Percentiles rank a stretch among this genome's conserved stretches.
Conservation (phyloP, 768 basidiomycete species). For the Russula dissimulans region DNA sequence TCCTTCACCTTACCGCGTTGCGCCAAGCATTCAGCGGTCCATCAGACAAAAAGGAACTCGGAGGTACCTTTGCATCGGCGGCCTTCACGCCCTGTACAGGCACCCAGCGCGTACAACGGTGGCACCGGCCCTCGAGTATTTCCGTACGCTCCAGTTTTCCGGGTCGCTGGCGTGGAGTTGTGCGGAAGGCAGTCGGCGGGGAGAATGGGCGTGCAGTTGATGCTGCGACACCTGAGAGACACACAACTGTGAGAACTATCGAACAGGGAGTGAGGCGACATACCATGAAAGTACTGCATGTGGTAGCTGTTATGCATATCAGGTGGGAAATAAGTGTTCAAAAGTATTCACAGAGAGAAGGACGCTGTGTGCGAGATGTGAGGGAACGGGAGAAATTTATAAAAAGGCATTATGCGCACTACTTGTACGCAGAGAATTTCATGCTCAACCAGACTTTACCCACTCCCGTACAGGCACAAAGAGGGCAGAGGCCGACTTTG, state of each 20-base stretch:
- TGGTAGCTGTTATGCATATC: slow-evolving; percentile 47
- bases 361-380: slow-evolving; percentile 1
- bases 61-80: slow-evolving; percentile 55
- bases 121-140: slow-evolving; percentile 67
- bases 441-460: slow-evolving; percentile 64
- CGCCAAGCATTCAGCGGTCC: background rate
- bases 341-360: background rate
- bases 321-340: background rate
- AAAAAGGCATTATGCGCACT: slow-evolving; percentile 31
- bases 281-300: slow-evolving; percentile 75
- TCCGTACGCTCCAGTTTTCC: slow-evolving; percentile 50
- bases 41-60: background rate
- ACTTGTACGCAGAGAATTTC: slow-evolving; percentile 82
- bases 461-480: slow-evolving; percentile 65
- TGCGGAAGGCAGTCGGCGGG: slow-evolving; percentile 59
- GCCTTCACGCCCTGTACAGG: slow-evolving; percentile 65
- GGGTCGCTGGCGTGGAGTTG: slow-evolving; percentile 34
- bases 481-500: slow-evolving; percentile 71
- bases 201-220: slow-evolving; percentile 63
- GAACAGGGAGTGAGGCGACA: slow-evolving; percentile 7
- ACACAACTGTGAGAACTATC: background rate
- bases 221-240: slow-evolving; percentile 55
- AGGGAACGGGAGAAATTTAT: background rate
- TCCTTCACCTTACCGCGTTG: slow-evolving; percentile 48
- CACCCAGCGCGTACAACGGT: slow-evolving; percentile 68